phyloP scores from a whole-genome alignment of 2,329 filamentous ascomycete genomes.

The Colletotrichum tofieldiae region DNA sequence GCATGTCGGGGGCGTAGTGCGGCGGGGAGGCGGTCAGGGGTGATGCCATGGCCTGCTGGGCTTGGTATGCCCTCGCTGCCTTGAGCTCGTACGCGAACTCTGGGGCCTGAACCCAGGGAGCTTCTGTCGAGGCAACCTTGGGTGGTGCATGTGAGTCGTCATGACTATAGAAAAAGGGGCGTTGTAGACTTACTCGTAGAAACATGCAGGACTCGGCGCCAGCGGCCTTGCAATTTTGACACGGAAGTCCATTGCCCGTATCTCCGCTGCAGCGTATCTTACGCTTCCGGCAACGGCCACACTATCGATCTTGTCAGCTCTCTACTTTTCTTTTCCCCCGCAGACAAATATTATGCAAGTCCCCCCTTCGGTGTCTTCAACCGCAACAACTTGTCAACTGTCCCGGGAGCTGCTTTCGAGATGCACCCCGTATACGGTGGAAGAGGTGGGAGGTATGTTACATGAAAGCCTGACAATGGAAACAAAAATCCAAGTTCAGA shows the following conservation, averaged over 20 bases:
- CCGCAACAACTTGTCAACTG: neutral
- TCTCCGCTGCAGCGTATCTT: conserved; percentile 97
- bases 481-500: neutral
- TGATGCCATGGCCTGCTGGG: conserved; percentile 47
- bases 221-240: conserved; percentile 85
- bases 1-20: conserved; percentile 54
- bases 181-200: conserved; percentile 74
- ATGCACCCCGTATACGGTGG: neutral
- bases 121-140: conserved; percentile 59
- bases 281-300: conserved; percentile 88
- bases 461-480: neutral
- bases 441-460: neutral
- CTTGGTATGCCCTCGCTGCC: conserved; percentile 53
- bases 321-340: conserved; percentile 16
- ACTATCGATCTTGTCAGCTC: conserved; percentile 67
- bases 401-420: neutral
- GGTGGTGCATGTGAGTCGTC: neutral
- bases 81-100: conserved; percentile 57
- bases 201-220: conserved; percentile 83
- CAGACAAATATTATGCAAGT: conserved; percentile 15
- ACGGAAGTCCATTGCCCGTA: conserved; percentile 81
- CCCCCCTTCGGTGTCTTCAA: conserved; percentile 16
- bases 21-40: conserved; percentile 49
- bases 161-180: neutral
- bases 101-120: conserved; percentile 49